Evolutionary conservation across 2,329 filamentous ascomycete species (phyloP), one percentile per base, ranked within the genome.

Genomic region (Cytospora schulzeri): DNA sequence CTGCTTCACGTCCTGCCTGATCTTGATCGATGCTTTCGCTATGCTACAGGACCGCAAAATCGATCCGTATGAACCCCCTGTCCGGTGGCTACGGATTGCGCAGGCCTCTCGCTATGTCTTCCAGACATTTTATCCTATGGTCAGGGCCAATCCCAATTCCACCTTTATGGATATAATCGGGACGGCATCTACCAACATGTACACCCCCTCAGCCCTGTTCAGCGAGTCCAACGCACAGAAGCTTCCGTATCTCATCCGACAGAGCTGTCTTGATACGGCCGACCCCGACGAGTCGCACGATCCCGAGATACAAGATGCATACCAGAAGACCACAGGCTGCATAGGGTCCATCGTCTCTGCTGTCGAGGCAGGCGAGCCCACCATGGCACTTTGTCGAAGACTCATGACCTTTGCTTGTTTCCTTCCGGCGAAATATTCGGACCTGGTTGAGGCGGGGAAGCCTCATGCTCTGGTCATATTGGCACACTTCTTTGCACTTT

Each of bases 41-140:
- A 63, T 60, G 41, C 52, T 71, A 45, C 67, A 67, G 5, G 63
- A 68, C 4, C 68, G 69, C 0, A 52, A 59, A n/a, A 51, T 71
- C n/a, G 45, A 65, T 17, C 68, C 67, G 0, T 73, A 72, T 55
- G 61, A 69, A 17, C 67, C 71, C 1, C 71, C 71, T 11, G 60
- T 66, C 24, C 69, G 70, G 33, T 72, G 70, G 71, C 66, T 73
- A 3, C 64, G 70, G 12, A 64, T 71, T n/a, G 69, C 67, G 22
- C 68, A 69, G 17, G 68, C 68, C 31, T 68, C 71, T 33, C 67
- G 66, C 12, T 65, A 67, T 11, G 68, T 71, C 17, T 70, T 69
- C 45, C 53, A 66, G 24, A 56, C 61, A 1, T 64, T 67, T 1
- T 48, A 67, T 28, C 29, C 53, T 15, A 57, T 71, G 4, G 38